Evolutionary conservation across 148 eudicot species (phyloP), one percentile per base, ranked within the genome.

Genomic region (Pouteria glomerata): DNA sequence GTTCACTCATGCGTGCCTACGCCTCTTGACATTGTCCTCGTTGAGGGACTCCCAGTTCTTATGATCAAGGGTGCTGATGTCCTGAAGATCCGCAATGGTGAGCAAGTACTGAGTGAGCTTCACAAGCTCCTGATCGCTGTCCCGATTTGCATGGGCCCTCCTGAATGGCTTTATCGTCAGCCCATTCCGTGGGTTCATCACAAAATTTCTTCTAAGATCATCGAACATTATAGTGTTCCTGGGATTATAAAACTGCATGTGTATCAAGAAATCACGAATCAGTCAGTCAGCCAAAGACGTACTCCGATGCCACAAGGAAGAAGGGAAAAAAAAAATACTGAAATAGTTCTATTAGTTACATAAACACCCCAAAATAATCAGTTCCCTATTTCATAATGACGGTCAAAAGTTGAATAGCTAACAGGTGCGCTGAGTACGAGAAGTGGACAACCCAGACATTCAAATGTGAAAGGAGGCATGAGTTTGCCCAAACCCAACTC

Each of bases 141-240:
- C 82, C 27, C 98, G 85, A 45, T 86, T 95, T 31, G 86, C 78
- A 77, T 89, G 98, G 42, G 97, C 97, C 86, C 87, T 91, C 79
- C 87, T 88, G 84, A 95, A 95, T 7, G 98, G 98, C 74, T 78
- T 89, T 65, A 95, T 95, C 0, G 85, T 74, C 84, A 95, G 76
- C 47, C 98, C 98, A 37, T 95, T 95, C 77, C 86, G 97, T 23
- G 98, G 98, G 78, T 95, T 95, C 98, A 95, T 95, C 77, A 91
- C 97, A 51, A 91, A 95, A 63, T 91, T 95, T 73, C 98, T 85
- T 65, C 89, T 75, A 57, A 95, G 82, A 80, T 95, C 98, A 64
- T 91, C 98, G 65, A 95, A 95, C 98, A 95, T 95, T 73, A 95
- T 95, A 10, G 98, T 95, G 85, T 95, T 95, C 75, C 83, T 89